These are phyloP conservation scores for Fusarium sp. DNA, from an alignment of 2,329 filamentous ascomycete genomes.

Conservation along the genomic window DNA sequence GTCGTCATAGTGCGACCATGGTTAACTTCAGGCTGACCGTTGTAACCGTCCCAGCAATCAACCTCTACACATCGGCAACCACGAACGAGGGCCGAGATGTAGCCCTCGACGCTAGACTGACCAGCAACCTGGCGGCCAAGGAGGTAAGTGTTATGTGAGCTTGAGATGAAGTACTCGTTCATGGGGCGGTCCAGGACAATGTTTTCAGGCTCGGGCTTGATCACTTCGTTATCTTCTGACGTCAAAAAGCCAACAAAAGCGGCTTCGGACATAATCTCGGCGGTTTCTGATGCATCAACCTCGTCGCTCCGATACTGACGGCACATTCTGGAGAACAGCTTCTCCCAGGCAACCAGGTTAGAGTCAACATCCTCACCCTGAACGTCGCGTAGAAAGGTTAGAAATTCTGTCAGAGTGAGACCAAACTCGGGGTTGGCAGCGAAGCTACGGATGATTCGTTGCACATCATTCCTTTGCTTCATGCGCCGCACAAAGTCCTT, in stretches of 20 bases:
- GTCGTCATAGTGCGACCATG: conserved; percentile 92
- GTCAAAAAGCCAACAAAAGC: conserved; percentile 83
- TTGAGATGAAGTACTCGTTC: conserved; percentile 98
- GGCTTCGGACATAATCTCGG: conserved; percentile 77
- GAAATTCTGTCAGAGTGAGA: conserved; percentile 79
- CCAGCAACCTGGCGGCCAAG: conserved; percentile 91
- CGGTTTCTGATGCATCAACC: conserved; percentile 58
- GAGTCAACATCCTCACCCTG: conserved; percentile 83
- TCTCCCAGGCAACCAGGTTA: conserved; percentile 76
- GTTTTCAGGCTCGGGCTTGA: conserved; percentile 70
- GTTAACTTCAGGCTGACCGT: conserved; percentile 89
- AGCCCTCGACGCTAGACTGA: conserved; percentile 92
- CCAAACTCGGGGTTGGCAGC: conserved; percentile 71
- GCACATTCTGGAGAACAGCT: conserved; percentile 77
- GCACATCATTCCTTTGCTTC: conserved; percentile 86
- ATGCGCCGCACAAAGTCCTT: conserved; percentile 84
- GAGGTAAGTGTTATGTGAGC: conserved; percentile 98
- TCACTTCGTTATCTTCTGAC: conserved; percentile 78
- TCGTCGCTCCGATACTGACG: conserved; percentile 68
- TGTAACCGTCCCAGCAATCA: conserved; percentile 95
- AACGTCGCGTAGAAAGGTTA: conserved; percentile 77
- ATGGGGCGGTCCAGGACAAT: conserved; percentile 83
- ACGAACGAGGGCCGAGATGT: conserved; percentile 87
- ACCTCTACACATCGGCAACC: conserved; percentile 97
- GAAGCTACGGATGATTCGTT: conserved; percentile 75